phyloP scores from a whole-genome alignment of 2,329 filamentous ascomycete species.

The Sporothrix dimorphospora region DNA sequence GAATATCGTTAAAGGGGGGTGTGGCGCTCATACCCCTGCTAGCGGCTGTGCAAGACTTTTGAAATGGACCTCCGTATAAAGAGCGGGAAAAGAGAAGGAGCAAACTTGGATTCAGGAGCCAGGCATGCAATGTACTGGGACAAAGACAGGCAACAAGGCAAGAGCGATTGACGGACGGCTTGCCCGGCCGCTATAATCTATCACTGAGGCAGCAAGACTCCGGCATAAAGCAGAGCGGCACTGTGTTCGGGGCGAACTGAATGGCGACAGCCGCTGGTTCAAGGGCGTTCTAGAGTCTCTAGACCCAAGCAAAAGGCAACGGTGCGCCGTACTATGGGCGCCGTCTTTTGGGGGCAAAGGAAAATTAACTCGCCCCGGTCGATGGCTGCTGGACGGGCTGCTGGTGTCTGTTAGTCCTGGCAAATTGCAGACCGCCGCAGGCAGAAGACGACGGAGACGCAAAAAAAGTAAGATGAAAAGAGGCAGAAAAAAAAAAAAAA shows the following conservation, averaged over 20 bases:
- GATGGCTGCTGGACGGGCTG: background rate
- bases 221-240: conserved; percentile 6
- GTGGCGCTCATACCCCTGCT: too few relatives aligned
- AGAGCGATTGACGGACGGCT: background rate
- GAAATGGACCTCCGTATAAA: too few relatives aligned
- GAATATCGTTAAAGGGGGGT: too few relatives aligned
- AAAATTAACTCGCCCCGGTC: background rate
- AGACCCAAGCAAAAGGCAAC: background rate
- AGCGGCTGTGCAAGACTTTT: too few relatives aligned
- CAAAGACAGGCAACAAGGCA: background rate
- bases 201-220: background rate
- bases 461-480: background rate
- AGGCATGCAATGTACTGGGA: background rate
- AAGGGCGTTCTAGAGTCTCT: background rate
- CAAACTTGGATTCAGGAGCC: background rate
- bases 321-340: background rate
- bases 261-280: background rate
- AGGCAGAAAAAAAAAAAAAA: background rate
- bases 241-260: conserved; percentile 6
- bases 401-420: background rate
- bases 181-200: background rate
- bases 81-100: background rate
- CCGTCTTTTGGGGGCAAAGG: background rate
- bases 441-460: conserved; percentile 16
- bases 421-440: conserved; percentile 24